phyloP scores from a whole-genome alignment of 139 green algal genomes.

The Diplosphaera chodatii region DNA sequence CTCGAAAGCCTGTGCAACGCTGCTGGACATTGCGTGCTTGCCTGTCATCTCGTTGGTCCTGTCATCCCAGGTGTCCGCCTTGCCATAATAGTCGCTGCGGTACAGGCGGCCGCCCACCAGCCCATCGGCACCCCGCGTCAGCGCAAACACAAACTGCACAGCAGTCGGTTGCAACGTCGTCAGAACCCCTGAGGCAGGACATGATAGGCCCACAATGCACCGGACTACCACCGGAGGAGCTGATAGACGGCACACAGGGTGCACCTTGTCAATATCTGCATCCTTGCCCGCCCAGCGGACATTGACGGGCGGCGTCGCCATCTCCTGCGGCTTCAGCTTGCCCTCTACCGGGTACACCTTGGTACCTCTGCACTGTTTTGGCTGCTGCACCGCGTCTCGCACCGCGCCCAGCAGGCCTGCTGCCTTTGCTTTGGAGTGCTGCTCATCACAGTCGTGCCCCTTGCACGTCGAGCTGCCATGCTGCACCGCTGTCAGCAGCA shows the following conservation, averaged over 20 bases:
- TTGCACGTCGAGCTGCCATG: neutral
- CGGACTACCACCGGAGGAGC: no score
- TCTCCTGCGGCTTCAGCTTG: constrained; percentile 15
- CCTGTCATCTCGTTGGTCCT: constrained; percentile 20
- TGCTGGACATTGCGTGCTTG: no score
- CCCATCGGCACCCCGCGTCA: constrained; percentile 17
- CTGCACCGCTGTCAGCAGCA: neutral
- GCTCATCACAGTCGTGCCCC: constrained; percentile 18
- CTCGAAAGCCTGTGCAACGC: no score
- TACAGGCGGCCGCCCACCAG: constrained; percentile 34
- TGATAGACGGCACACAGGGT: no score
- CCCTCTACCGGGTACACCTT: constrained; percentile 29
- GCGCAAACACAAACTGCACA: constrained; percentile 40
- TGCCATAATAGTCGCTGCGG: constrained; percentile 31
- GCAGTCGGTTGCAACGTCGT: no score
- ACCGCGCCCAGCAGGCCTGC: constrained; percentile 21
- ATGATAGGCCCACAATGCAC: no score
- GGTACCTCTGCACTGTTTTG: neutral
- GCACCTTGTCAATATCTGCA: constrained; percentile 17
- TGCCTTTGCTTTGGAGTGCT: constrained; percentile 10
- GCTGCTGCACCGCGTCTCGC: neutral
- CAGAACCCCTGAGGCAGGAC: no score
- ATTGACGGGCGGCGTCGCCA: constrained; percentile 10
- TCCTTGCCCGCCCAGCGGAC: constrained; percentile 11
- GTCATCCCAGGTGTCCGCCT: constrained; percentile 28